Evolutionary conservation across 1,284 basidiomycete genomes (phyloP), one percentile per base, ranked within the genome.

Genomic region (Hypsizygus ulmarius): DNA sequence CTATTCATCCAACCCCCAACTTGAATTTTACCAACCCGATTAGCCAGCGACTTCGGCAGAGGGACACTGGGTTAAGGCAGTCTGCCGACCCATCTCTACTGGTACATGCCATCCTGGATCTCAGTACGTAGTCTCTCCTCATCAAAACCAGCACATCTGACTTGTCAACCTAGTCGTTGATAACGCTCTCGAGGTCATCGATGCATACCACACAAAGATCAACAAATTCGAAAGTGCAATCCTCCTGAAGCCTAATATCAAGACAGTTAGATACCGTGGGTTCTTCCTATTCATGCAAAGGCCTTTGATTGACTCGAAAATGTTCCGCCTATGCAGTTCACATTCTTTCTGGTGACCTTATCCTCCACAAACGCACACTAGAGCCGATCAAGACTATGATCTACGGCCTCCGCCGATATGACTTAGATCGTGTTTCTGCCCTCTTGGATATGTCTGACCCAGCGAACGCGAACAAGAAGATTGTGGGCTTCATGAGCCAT

Each of bases 341-440:
- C 53, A 84, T 87, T 43, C 68, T 87, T 12, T 84, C 82, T 30
- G 84, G 81, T n/a, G 84, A 87, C 58, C 70, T 87, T 10, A 82
- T 79, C 40, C 65, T 84, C 49, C 81, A 83, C 59, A 85, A 84
- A 63, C 76, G 83, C 11, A 85, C 83, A 3, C 69, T 87, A 7
- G 81, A 79, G 45, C 84, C 84, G 0, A 76, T 87, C 59, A 84
- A 79, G 61, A 79, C 79, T 0, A 66, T 87, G 54, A 71, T 87
- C 15, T 84, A 83, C 56, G 81, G 83, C 30, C 59, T 87, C 27
- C 69, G 84, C 37, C 69, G 80, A 51, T 86, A 87, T 56, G 84
- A 87, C 54, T 63, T 79, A 5, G 83, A 86, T 57, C 73, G 84
- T 33, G 79, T 73, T 52, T 72, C 78, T 6, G 82, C 83, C 2